phyloP scores from a whole-genome alignment of 2,329 filamentous ascomycete genomes.

The Elsinoe perseae region DNA sequence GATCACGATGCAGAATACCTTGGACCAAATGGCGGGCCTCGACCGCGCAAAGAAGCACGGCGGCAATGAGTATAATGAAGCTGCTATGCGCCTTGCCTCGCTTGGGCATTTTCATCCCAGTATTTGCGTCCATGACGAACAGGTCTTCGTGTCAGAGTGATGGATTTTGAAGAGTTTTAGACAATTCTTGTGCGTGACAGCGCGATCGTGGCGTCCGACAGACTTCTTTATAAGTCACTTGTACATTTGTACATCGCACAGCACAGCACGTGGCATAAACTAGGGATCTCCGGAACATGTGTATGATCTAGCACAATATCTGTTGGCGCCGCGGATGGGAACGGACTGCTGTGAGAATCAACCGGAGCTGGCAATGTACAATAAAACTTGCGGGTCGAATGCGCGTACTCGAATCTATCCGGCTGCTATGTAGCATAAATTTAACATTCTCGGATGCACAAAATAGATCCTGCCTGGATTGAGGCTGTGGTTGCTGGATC shows the following conservation, averaged over 20 bases:
- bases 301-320: not conserved
- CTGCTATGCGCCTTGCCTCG: not conserved
- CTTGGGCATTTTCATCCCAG: not conserved
- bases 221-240: too few species aligned
- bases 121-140: not conserved
- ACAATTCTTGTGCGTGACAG: too few species aligned
- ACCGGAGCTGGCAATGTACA: too few species aligned
- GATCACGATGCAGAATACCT: not conserved
- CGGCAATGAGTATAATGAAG: not conserved
- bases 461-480: not conserved
- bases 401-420: not conserved
- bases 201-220: too few species aligned
- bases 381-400: not conserved
- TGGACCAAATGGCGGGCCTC: not conserved
- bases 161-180: too few species aligned
- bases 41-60: not conserved
- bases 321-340: not conserved
- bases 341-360: not conserved
- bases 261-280: not conserved
- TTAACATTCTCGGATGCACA: not conserved
- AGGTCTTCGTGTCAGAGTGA: too few species aligned
- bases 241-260: too few species aligned
- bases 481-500: not conserved
- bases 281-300: not conserved
- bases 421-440: not conserved